Evolutionary conservation across 2,329 filamentous ascomycete species (phyloP).

Genomic region (Paracamarosporium sp.): DNA sequence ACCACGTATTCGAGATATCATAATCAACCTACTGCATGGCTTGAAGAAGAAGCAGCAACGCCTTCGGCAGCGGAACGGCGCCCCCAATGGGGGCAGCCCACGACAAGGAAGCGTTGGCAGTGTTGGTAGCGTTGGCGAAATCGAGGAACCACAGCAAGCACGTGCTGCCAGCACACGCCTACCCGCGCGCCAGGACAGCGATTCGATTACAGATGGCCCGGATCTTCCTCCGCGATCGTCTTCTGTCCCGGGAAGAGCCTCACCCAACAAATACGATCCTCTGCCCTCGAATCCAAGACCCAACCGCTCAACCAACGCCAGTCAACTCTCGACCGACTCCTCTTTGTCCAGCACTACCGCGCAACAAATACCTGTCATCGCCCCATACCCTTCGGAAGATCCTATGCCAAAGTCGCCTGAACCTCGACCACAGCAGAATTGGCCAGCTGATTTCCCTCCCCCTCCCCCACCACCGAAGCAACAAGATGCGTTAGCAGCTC

Average conservation of each 20-base stretch:
- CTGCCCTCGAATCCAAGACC: constrained; percentile 42
- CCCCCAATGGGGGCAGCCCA: constrained; percentile 47
- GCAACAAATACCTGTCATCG: constrained; percentile 77
- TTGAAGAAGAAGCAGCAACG: constrained; percentile 97
- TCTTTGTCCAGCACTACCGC: constrained; percentile 76
- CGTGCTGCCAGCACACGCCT: constrained; percentile 51
- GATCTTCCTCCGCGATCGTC: constrained; percentile 57
- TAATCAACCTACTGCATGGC: constrained; percentile 95
- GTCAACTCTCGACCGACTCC: constrained; percentile 54
- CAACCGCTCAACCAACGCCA: constrained; percentile 40
- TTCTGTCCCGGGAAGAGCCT: constrained; percentile 52
- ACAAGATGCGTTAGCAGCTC: constrained; percentile 86
- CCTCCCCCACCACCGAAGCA: constrained; percentile 82
- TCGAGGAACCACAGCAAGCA: constrained; percentile 48
- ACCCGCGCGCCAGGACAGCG: constrained; percentile 51
- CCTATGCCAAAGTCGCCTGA: constrained; percentile 51
- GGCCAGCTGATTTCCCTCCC: constrained; percentile 68
- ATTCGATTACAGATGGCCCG: constrained; percentile 43
- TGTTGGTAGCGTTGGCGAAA: constrained; percentile 34
- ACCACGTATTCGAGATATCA: constrained; percentile 94
- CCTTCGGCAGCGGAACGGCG: constrained; percentile 66
- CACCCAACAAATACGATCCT: constrained; percentile 51
- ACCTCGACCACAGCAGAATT: constrained; percentile 47
- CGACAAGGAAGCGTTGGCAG: constrained; percentile 45
- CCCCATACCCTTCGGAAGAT: constrained; percentile 73